A percentile compares a stretch with the other conserved stretches of the same genome.
These are phyloP conservation scores for Platanthera zijinensis DNA, from an alignment of 106 monocot species.

Conservation along the genomic window DNA sequence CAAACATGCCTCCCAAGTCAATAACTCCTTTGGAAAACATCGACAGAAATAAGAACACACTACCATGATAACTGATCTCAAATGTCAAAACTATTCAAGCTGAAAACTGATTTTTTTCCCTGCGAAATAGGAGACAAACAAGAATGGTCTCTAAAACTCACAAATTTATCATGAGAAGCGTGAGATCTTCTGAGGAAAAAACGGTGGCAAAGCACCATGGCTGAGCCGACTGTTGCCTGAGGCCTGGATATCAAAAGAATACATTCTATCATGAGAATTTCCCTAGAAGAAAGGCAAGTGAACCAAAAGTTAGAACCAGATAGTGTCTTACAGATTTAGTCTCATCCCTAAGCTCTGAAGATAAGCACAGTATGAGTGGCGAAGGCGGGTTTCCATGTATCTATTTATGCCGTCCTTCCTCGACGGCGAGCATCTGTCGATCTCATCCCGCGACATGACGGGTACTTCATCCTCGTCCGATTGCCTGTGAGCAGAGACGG, in stretches of 20 bases:
- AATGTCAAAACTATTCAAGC: not conserved
- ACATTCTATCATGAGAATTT: not conserved
- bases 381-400: constrained; percentile 46
- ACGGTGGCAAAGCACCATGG: constrained; percentile 83
- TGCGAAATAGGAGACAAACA: not conserved
- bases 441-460: constrained; percentile 78
- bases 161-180: constrained; percentile 90
- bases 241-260: constrained; percentile 51
- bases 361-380: constrained; percentile 74
- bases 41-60: not conserved
- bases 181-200: constrained; percentile 89
- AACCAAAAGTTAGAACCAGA: not conserved
- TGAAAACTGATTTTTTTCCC: not conserved
- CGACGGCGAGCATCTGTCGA: constrained; percentile 83
- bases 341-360: constrained; percentile 63
- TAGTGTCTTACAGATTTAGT: constrained; percentile 50
- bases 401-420: constrained; percentile 80
- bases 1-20: too few relatives aligned
- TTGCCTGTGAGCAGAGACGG: not conserved
- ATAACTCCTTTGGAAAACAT: too few relatives aligned
- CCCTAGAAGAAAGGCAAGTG: not conserved
- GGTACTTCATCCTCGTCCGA: constrained; percentile 12
- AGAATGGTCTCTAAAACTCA: constrained; percentile 28
- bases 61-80: not conserved
- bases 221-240: constrained; percentile 73